These are phyloP conservation scores for Heliosperma pusillum DNA, from an alignment of 148 eudicot genomes.

Conservation along the genomic window DNA sequence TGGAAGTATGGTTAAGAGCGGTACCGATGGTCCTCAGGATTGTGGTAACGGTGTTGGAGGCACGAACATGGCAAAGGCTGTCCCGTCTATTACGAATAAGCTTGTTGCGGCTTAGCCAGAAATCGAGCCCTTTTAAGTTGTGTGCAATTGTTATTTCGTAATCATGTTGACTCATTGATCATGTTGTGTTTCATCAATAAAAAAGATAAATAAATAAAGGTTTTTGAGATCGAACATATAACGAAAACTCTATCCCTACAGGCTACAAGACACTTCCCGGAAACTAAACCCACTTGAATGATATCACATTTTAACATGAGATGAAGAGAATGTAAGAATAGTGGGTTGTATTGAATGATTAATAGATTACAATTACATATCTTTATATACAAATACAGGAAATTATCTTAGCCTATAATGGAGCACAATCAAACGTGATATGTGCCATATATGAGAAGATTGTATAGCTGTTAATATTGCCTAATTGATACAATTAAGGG, in stretches of 20 bases:
- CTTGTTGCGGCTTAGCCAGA: conserved; percentile 16
- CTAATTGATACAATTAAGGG: no score
- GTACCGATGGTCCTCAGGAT: background rate
- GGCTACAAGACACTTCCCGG: no score
- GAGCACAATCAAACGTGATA: no score
- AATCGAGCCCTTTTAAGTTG: background rate
- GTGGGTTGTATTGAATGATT: no score
- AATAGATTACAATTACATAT: no score
- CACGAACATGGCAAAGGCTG: conserved; percentile 5
- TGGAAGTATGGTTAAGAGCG: conserved; percentile 28
- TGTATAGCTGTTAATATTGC: no score
- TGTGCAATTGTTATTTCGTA: background rate
- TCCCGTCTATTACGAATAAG: conserved; percentile 6
- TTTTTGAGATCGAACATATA: background rate
- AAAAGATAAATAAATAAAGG: background rate
- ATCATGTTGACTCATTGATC: background rate
- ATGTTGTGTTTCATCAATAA: background rate
- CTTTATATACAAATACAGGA: no score
- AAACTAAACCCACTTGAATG: no score
- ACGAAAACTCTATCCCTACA: background rate
- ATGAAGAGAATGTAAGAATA: no score
- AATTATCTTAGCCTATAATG: no score
- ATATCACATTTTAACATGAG: no score
- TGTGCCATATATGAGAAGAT: no score
- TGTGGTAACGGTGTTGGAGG: conserved; percentile 18